Conservation (phyloP, 202 grass and related monocot genomes). For the Carex arenaria region DNA sequence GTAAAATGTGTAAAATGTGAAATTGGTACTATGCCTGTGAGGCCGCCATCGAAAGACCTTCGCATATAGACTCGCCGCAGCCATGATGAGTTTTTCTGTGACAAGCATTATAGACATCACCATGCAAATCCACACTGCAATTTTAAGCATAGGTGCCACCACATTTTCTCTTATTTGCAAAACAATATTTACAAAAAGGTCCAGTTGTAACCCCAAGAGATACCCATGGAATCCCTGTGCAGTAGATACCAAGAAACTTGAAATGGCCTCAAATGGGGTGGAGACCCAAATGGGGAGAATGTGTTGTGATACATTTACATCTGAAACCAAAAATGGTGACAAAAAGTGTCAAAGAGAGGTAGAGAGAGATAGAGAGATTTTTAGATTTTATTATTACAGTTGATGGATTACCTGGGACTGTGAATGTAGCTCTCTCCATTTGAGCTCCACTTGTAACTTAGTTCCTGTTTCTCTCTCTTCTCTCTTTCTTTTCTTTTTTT, state of each 20-base stretch:
- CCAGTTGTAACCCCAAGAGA: neutral
- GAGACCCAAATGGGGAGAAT: constrained; percentile 1
- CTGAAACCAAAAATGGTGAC: neutral
- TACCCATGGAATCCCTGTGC: neutral
- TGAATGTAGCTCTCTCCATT: constrained; percentile 15
- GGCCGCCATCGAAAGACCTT: constrained; percentile 29
- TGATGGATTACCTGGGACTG: neutral
- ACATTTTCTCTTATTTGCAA: constrained; percentile 17
- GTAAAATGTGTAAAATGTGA: neutral
- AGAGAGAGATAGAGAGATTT: neutral
- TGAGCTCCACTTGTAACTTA: neutral
- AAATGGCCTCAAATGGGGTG: constrained; percentile 24
- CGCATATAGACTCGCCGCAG: neutral
- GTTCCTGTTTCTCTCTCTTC: neutral
- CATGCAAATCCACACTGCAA: constrained; percentile 24
- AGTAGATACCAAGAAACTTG: neutral
- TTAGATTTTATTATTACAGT: neutral
- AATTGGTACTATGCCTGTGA: neutral
- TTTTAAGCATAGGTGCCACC: constrained; percentile 18
- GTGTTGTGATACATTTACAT: constrained; percentile 9
- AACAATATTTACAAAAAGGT: constrained; percentile 24
- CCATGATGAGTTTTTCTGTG: constrained; percentile 33
- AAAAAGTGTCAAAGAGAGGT: neutral
- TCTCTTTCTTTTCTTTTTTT: neutral
- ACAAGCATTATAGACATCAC: constrained; percentile 38